Base-by-base conservation (phyloP, 2,329 filamentous ascomycete genomes). In the Ophiostoma triangulosporum region DNA sequence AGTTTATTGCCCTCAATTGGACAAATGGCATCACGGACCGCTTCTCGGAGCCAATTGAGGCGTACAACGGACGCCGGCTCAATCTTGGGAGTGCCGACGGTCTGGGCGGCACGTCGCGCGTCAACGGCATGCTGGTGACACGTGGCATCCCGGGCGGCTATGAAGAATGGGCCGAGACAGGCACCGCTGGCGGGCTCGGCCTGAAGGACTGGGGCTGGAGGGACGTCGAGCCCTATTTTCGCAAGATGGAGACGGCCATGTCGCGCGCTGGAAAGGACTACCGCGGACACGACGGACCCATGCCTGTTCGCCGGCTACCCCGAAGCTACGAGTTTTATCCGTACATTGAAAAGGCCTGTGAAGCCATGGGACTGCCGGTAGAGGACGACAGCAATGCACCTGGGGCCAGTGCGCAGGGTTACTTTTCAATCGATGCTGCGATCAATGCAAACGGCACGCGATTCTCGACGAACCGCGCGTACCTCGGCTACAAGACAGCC, bases 131-230 rank as follows among this genome's bases (percentile, higher is more conserved):
- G 58, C 53, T 68, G 20, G 54, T 62, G 53, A 68, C 66, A 1
- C 60, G 64, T 2, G 64, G 66, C 7, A 24, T 54, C 1, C 65
- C 61, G 1, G 64, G 54, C 2, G 61, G 58, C 4, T 68, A 66
- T 45, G 59, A 62, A 32, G 53, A 51, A 6, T 69, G 66, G 65
- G 60, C 63, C 0, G 57, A 61, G 43, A 46, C 26, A 11, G 43
- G 26, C 24, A 46, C 43, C 15, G 7, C 26, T 6, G 15, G 5
- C 11, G 20, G 29, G 5, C 55, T 62, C 26, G 65, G 64, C 1
- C 58, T 66, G n/a, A 46, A 58, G 5, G 60, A 65, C n/a, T 69
- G 67, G 67, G 55, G 57, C 15, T 69, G 63, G 58, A 60, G 64
- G 2, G 57, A 61, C 26, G 62, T 68, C 6, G 64, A 65, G 55